Base-by-base conservation (phyloP, 306 rosid genomes). In the Cicer yamashitae region DNA sequence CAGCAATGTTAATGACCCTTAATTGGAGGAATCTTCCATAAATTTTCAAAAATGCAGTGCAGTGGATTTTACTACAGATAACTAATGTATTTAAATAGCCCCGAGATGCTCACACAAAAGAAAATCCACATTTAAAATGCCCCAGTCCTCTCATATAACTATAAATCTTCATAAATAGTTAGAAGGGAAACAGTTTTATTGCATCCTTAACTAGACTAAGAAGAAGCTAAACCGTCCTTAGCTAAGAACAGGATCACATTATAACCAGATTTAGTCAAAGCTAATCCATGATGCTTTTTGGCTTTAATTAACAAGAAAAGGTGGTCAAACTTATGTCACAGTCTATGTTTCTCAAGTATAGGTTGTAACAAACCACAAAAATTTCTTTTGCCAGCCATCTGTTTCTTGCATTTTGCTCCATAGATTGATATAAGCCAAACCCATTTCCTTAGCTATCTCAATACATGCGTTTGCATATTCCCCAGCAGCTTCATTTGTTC, bases 371-470 rank as follows among this genome's bases (percentile, higher is more conserved):
- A 84, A 91, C 98, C 97, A 81, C 73, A 94, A 80, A 84, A 85
- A 82, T 78, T 87, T 91, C 76, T 87, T 87, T 86, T 82, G 96
- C 98, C 98, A 91, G 75, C 92, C 93, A 40, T 76, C 93, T n/a
- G 88, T 87, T 86, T 94, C 96, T 82, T 94, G 98, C 89, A 94
- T 71, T 85, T 87, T 87, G 80, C 93, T 87, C 98, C 98, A 94
- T n/a, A 94, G 80, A 84, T 94, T 81, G 76, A 94, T 64, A 73
- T 78, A 77, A 20, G 53, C 71, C 65, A 85, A 60, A 54, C 82
- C 87, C 82, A 90, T 78, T 77, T 94, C 97, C 81, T 89, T 81
- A 25, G 96, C 96, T 41, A 86, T 72, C 73, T 86, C 92, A 75
- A 90, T 9, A 51, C 96, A 94, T 25, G 88, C 80, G 46, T 84